phyloP scores from a whole-genome alignment of 1,284 basidiomycete genomes.

The Cystobasidium pallidum region DNA sequence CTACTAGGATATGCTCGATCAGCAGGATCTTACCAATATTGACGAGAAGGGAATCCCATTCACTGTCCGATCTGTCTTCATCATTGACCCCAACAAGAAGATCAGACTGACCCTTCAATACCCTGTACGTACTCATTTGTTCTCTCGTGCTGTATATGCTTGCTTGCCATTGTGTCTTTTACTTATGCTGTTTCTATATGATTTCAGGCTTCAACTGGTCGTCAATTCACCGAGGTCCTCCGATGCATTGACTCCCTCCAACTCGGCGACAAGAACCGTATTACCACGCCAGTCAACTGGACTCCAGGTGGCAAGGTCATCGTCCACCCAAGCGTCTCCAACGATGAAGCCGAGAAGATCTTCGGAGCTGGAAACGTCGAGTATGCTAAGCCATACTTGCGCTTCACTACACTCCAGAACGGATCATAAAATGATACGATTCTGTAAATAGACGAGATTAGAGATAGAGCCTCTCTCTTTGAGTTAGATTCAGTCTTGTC shows the following conservation, averaged over 20 bases:
- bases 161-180: too few species aligned
- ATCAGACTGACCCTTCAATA: conserved; percentile 89
- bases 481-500: neutral
- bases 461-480: neutral
- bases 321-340: conserved; percentile 82
- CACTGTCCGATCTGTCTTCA: conserved; percentile 90
- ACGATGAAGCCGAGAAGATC: conserved; percentile 83
- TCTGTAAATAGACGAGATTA: neutral
- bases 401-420: conserved; percentile 50
- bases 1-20: conserved; percentile 90
- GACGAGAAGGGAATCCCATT: conserved; percentile 71
- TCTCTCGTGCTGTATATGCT: conserved; percentile 59
- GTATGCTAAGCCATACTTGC: conserved; percentile 56
- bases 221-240: conserved; percentile 76
- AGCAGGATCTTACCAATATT: conserved; percentile 90
- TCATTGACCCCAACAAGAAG: conserved; percentile 88
- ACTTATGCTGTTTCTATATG: conserved; percentile 64
- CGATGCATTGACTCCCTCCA: conserved; percentile 86
- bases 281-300: conserved; percentile 88
- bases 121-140: conserved; percentile 62
- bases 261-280: conserved; percentile 82
- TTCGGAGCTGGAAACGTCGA: conserved; percentile 67
- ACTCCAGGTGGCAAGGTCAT: conserved; percentile 90
- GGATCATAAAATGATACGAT: conserved; percentile 16
- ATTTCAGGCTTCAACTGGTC: conserved; percentile 59